These are phyloP conservation scores for Fusarium sp. DNA, from an alignment of 2,329 filamentous ascomycete genomes.

Conservation along the genomic window DNA sequence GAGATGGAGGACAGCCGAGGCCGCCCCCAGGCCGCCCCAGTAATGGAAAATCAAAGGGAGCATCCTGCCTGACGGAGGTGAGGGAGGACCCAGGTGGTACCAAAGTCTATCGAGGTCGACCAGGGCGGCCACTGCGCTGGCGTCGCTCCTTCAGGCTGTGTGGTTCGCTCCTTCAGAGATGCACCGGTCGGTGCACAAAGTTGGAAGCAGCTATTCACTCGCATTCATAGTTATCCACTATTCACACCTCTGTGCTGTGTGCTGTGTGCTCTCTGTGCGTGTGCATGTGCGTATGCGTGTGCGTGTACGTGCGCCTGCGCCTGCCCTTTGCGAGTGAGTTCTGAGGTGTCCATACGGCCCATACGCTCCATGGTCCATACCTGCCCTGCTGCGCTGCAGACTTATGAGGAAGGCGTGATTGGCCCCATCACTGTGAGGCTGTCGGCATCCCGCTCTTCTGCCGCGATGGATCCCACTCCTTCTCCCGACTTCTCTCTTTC, in stretches of 20 bases:
- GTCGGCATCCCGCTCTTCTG: conserved; percentile 1
- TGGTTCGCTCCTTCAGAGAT: background rate
- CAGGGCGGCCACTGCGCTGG: conserved; percentile 23
- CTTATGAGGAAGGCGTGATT: background rate
- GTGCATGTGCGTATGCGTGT: background rate
- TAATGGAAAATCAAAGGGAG: background rate
- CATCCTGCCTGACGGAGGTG: background rate
- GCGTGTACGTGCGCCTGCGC: background rate
- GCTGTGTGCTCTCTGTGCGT: background rate
- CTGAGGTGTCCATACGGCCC: background rate
- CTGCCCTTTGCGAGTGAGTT: background rate
- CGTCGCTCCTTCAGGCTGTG: conserved; percentile 22
- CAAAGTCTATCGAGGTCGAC: conserved; percentile 38
- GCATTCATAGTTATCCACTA: background rate
- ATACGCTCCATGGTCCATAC: background rate
- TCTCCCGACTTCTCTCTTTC: conserved; percentile 3
- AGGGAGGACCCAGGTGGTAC: conserved; percentile 30
- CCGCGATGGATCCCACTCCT: background rate
- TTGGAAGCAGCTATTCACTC: background rate
- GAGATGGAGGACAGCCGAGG: background rate
- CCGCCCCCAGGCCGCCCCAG: background rate
- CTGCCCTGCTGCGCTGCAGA: background rate
- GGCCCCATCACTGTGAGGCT: background rate
- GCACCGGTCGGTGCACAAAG: background rate
- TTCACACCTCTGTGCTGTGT: background rate